Percentiles rank a stretch among this genome's conserved stretches.
These are phyloP conservation scores for Monilinia fructigena DNA, from an alignment of 2,329 filamentous ascomycete genomes.

Conservation along the genomic window DNA sequence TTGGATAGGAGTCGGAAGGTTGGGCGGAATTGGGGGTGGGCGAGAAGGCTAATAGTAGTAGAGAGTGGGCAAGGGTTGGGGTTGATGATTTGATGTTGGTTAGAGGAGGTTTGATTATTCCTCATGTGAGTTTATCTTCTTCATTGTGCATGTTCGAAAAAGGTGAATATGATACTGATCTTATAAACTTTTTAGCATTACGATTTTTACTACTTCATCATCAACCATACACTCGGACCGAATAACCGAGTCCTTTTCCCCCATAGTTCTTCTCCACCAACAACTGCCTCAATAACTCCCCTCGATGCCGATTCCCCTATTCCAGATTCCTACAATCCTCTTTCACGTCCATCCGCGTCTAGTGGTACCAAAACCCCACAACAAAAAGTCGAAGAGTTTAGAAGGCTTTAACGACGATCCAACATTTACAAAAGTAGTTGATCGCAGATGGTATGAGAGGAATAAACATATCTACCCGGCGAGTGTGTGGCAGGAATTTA, in stretches of 20 bases:
- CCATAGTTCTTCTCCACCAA: conserved; percentile 54
- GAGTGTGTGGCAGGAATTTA: conserved; percentile 93
- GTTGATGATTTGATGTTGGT: conserved; percentile 97
- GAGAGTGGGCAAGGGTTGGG: conserved; percentile 88
- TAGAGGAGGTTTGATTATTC: conserved; percentile 84
- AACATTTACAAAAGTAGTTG: conserved; percentile 85
- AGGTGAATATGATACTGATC: conserved; percentile 17
- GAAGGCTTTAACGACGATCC: conserved; percentile 81
- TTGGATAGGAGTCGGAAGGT: conserved; percentile 89
- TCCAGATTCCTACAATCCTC: conserved; percentile 42
- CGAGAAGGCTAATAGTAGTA: conserved; percentile 56
- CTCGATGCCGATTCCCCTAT: conserved; percentile 26
- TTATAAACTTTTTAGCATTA: conserved; percentile 67
- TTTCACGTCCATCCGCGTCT: conserved; percentile 40
- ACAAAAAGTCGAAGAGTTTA: conserved; percentile 47
- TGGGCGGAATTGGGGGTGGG: conserved; percentile 76
- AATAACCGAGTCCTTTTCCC: conserved; percentile 73
- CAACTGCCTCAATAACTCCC: conserved; percentile 12
- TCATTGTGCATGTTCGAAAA: neutral
- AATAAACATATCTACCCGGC: conserved; percentile 99
- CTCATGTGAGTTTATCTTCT: conserved; percentile 65
- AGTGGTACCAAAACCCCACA: conserved; percentile 42
- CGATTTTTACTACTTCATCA: conserved; percentile 94
- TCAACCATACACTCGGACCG: conserved; percentile 79
- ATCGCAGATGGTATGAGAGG: conserved; percentile 92